A percentile compares a stretch with the other conserved stretches of the same genome.
Conservation (phyloP, 768 basidiomycete species). For the Tricholoma sp. region DNA sequence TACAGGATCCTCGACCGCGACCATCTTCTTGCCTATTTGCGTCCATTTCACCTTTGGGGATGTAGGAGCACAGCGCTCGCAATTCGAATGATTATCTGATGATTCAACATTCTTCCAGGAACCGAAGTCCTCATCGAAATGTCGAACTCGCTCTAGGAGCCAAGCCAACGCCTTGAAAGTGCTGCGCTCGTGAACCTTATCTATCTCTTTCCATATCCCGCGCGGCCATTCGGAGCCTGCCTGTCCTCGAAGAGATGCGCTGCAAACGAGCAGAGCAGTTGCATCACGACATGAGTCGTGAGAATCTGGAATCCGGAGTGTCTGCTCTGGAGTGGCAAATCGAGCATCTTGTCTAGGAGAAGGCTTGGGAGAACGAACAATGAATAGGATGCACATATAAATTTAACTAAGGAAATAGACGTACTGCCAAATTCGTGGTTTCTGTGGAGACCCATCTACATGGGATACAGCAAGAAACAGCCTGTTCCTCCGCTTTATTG, state of each 20-base stretch:
- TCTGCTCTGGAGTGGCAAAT: conserved; percentile 58
- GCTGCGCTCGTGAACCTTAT: conserved; percentile 79
- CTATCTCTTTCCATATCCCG: conserved; percentile 72
- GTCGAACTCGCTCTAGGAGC: conserved; percentile 79
- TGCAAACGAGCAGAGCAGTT: conserved; percentile 72
- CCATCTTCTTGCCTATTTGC: conserved; percentile 51
- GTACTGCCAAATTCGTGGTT: conserved; percentile 50
- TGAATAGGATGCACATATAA: conserved; percentile 1
- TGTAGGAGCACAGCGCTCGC: conserved; percentile 78
- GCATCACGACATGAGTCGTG: conserved; percentile 69
- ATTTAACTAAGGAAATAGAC: conserved; percentile 11
- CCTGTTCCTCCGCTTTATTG: conserved; percentile 39
- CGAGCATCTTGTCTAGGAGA: conserved; percentile 47
- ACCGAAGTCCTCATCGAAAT: conserved; percentile 59
- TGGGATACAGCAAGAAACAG: conserved; percentile 54
- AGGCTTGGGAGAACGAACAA: conserved; percentile 35
- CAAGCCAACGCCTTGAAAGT: conserved; percentile 82
- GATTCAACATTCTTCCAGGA: conserved; percentile 61
- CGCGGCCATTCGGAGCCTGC: conserved; percentile 78
- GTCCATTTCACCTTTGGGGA: conserved; percentile 76
- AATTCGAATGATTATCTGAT: conserved; percentile 44
- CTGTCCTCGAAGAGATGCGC: conserved; percentile 63
- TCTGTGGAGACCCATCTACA: conserved; percentile 56
- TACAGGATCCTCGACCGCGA: conserved; percentile 76
- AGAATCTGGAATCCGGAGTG: conserved; percentile 45